Percentiles rank a stretch among this genome's conserved stretches.
Conservation (phyloP, 164 flowering plant genomes). For the Taxillus chinensis region DNA sequence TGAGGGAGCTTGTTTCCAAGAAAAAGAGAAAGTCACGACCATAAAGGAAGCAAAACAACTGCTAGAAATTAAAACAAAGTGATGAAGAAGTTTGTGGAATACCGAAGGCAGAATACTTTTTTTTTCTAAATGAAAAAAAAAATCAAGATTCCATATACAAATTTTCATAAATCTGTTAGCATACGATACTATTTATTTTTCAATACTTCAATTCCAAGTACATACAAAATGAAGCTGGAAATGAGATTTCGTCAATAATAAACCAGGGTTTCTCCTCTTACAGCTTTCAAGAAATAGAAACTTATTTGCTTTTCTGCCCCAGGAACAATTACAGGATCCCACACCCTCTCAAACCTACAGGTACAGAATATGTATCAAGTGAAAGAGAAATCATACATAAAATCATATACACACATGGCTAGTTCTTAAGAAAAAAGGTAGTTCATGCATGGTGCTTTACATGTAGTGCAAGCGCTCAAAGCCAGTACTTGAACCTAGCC, state of each 20-base stretch:
- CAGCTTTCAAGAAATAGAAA: constrained; percentile 68
- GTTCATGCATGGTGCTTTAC: constrained; percentile 30
- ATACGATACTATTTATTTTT: not conserved
- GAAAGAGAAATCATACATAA: not conserved
- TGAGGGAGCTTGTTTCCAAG: no score
- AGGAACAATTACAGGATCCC: constrained; percentile 83
- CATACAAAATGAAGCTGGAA: not conserved
- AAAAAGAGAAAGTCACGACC: no score
- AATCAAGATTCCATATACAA: not conserved
- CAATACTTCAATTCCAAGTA: not conserved
- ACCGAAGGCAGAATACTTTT: not conserved
- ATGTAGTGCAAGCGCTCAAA: constrained; percentile 93
- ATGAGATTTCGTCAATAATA: constrained; percentile 1
- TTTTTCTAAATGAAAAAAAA: not conserved
- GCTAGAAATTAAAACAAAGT: not conserved
- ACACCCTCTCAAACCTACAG: constrained; percentile 84
- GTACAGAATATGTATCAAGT: constrained; percentile 3
- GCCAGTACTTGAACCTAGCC: constrained; percentile 76
- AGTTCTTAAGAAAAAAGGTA: not conserved
- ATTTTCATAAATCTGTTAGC: not conserved
- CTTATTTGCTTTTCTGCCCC: constrained; percentile 63
- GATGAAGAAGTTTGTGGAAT: not conserved
- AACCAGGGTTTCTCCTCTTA: constrained; percentile 29
- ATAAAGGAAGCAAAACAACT: no score
- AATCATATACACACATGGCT: no score